Evolutionary conservation across 1,284 basidiomycete species (phyloP), one percentile per base, ranked within the genome.

Genomic region (Leccinum cinnamomeum): DNA sequence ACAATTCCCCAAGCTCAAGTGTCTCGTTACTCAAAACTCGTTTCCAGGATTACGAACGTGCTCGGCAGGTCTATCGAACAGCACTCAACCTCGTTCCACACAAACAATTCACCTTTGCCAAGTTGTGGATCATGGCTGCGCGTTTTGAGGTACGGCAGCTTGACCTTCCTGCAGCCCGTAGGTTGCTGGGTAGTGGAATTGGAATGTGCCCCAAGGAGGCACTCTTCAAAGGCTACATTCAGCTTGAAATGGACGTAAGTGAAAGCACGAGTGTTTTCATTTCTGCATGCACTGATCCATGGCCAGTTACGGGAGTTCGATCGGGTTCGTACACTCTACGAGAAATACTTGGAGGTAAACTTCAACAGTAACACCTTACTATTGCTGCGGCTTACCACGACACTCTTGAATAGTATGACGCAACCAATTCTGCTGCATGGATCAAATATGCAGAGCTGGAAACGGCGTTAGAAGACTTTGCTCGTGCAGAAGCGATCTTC

Each of bases 381-480:
- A n/a, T n/a, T 53, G 6, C 7, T 10, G 6, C 5, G 3, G 18
- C 44, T 73, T 16, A 70, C 37, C 14, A 28, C 3, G 39, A 23
- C 11, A 48, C 20, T 55, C 23, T 53, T 28, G 7, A 41, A 3
- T 63, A 95, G 90, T 94, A 86, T 72, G 95, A 98, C 75, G 84
- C 95, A 0, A 88, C 92, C 20, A 94, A 97, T 75, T 92, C 93
- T 10, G 83, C 90, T 1, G 93, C 94, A 0, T 99, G 97, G 97
- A 97, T 99, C 76, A 92, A 94, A 75, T 99, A 92, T 76, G 95
- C 97, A 11, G 95, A 98, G 74, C 86, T 99, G 46, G 97, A 99
- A 78, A 87, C 89, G 0, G 92, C 94, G 59, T 84, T 99, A 1
- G 94, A 94, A 76, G 97, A 99, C 76, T 90, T 92, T 73, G 82